Evolutionary conservation across 2,329 filamentous ascomycete species (phyloP).

Genomic region (Fusarium sublunatum): DNA sequence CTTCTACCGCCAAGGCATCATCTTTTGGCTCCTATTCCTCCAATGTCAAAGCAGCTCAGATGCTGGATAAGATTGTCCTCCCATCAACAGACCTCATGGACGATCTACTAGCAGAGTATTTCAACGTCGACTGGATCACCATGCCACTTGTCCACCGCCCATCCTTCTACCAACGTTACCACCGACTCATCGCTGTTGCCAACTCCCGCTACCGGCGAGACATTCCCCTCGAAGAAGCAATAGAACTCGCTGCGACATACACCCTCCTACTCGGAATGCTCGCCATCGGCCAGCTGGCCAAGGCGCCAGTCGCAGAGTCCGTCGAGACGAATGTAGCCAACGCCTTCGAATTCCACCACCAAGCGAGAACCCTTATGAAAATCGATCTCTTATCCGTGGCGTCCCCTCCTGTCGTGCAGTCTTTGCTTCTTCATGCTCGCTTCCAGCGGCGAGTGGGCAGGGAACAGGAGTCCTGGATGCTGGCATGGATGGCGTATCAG

Average conservation of each 20-base stretch:
- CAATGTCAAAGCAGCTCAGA: slow-evolving; percentile 42
- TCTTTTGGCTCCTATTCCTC: slow-evolving; percentile 47
- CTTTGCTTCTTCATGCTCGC: slow-evolving; percentile 40
- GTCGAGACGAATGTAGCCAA: slow-evolving; percentile 12
- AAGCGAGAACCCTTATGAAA: slow-evolving; percentile 40
- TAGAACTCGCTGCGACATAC: slow-evolving; percentile 43
- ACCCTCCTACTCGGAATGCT: slow-evolving; percentile 43
- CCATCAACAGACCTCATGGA: slow-evolving; percentile 45
- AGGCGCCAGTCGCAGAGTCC: slow-evolving; percentile 9
- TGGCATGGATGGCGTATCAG: slow-evolving; percentile 42
- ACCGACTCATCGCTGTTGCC: slow-evolving; percentile 44
- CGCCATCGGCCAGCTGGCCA: slow-evolving; percentile 42
- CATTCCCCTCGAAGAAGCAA: slow-evolving; percentile 44
- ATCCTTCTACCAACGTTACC: slow-evolving; percentile 43
- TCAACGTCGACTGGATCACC: slow-evolving; percentile 42
- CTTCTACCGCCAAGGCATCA: slow-evolving; percentile 31
- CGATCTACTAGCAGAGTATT: slow-evolving; percentile 43
- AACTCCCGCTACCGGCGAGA: slow-evolving; percentile 46
- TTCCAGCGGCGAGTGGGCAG: slow-evolving; percentile 38
- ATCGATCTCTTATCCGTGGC: slow-evolving; percentile 37
- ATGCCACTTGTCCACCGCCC: slow-evolving; percentile 42
- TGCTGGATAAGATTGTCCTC: slow-evolving; percentile 45
- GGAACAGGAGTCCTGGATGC: slow-evolving; percentile 42
- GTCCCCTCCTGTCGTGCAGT: slow-evolving; percentile 42
- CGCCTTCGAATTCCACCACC: slow-evolving; percentile 42